Evolutionary conservation across 192 early-diverging fungal species (phyloP), one percentile per base, ranked within the genome.

Genomic region (Gryganskiella cystojenkinii): DNA sequence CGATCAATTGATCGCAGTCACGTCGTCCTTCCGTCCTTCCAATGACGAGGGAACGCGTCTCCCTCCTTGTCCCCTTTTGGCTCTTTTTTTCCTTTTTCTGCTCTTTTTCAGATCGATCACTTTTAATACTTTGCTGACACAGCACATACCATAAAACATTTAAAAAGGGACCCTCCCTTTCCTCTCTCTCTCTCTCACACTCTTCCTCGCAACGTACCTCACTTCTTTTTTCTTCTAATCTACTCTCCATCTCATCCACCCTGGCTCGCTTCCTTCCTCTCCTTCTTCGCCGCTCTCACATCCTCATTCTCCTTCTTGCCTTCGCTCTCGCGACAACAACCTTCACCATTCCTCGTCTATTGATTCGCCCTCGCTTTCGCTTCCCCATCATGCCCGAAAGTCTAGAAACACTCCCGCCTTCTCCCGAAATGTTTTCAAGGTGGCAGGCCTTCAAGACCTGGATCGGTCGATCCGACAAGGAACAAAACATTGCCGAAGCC

Each of bases 401-500:
- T 22, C 53, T 66, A 14, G 61, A 67, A 11, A 57, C 72, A 1
- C 66, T 78, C 14, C 74, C 74, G 13, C 66, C 67, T 0, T 59
- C 74, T 14, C 74, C 74, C 2, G 66, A 69, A 19, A 57, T 78
- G 45, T 69, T 69, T 43, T 78, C 74, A n/a, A 43, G 61, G 25
- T 78, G 74, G 74, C 66, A 65, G 15, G 74, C 74, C 27, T 52
- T 69, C 65, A 65, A 78, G 50, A 78, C 74, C 24, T 78, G 74
- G 74, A 69, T 65, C 66, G 49, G 61, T 8, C 44, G 74, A 5
- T 30, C 55, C 24, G 60, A 78, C 44, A 68, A 78, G 47, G 74
- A 78, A 37, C 61, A 68, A n/a, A 49, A 61, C 27, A 60, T 53
- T 20, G 68, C 68, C 50, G 90, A 93, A 67, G 83, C 82, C 13